Base-by-base conservation (phyloP, 495 filamentous ascomycete genomes). In the Talaromyces nanjingensis region DNA sequence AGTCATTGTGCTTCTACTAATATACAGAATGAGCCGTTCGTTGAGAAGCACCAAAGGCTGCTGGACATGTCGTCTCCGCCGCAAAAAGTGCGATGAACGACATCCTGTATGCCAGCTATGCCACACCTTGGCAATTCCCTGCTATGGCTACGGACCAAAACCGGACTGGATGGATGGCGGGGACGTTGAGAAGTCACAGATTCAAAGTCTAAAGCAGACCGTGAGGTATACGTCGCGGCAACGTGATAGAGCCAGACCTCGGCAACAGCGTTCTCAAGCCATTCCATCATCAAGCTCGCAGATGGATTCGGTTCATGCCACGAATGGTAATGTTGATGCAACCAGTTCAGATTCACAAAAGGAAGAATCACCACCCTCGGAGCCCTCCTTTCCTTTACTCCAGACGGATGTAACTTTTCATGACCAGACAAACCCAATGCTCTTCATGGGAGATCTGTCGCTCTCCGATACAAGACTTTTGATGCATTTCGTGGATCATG, bases 71-170 rank as follows among this genome's bases (percentile, higher is more conserved):
- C 81, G 91, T 62, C 89, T 88, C 66, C 83, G 91, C n/a, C 94
- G 94, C 78, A 96, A 94, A 86, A 96, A 96, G 79, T 96, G 91
- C 74, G 91, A 94, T 70, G 91, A 94, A 77, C 78, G 83, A 12
- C 91, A 89, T 65, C 91, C 92, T 39, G 37, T 42, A 42, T 60
- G 59, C 22, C 24, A 37, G 59, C 33, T 42, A 45, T 60, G 59
- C 22, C 22, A 39, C 33, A 42, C 59, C 16, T 25, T 60, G 16
- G 33, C 59, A n/a, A 60, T 60, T 14, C 33, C 59, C 22, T 60
- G 59, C 59, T 60, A 60, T 42, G 59, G 59, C 33, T 60, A 42
- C 37, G 59, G 59, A 12, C 22, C 59, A 22, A 60, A 60, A 22
- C 59, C 59, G 37, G 59, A 60, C 20, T 60, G 59, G 59, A 47